phyloP scores from a whole-genome alignment of 257 asterid species.

The Cordia subcordata region DNA sequence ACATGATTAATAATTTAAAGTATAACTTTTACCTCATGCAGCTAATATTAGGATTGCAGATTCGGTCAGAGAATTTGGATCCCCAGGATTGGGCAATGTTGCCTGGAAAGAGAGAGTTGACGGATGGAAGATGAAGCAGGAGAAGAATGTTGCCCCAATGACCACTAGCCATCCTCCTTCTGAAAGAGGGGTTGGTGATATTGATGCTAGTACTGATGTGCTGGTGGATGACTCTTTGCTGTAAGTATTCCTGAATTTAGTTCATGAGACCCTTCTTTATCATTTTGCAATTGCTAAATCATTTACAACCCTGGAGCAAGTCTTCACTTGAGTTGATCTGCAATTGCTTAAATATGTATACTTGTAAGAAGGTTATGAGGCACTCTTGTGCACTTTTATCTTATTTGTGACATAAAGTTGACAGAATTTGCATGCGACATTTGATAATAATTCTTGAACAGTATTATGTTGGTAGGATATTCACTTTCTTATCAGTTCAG shows the following conservation, averaged over 20 bases:
- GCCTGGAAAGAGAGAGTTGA: conserved; percentile 99
- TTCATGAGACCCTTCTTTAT: conserved; percentile 7
- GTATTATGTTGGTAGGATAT: background rate
- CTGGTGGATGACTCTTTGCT: conserved; percentile 85
- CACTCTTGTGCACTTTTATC: no score
- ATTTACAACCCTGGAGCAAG: no score
- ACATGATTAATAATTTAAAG: conserved; percentile 14
- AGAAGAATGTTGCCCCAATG: conserved; percentile 74
- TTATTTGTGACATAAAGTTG: no score
- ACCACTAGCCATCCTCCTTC: conserved; percentile 87
- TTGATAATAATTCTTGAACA: no score
- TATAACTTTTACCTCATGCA: conserved; percentile 30
- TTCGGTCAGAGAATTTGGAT: conserved; percentile 89
- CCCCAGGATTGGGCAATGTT: conserved; percentile 92
- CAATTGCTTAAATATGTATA: no score
- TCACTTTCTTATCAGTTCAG: background rate
- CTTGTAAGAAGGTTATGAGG: no score
- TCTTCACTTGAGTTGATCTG: no score
- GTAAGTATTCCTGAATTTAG: conserved; percentile 44
- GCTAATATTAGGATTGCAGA: conserved; percentile 82
- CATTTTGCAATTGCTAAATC: no score
- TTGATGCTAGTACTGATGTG: conserved; percentile 84
- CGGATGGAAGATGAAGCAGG: conserved; percentile 99
- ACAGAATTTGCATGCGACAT: no score
- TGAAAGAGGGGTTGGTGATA: conserved; percentile 87